Evolutionary conservation across 352 stramenopile genomes (phyloP), one percentile per base, ranked within the genome.

Genomic region (Phytophthora melonis): DNA sequence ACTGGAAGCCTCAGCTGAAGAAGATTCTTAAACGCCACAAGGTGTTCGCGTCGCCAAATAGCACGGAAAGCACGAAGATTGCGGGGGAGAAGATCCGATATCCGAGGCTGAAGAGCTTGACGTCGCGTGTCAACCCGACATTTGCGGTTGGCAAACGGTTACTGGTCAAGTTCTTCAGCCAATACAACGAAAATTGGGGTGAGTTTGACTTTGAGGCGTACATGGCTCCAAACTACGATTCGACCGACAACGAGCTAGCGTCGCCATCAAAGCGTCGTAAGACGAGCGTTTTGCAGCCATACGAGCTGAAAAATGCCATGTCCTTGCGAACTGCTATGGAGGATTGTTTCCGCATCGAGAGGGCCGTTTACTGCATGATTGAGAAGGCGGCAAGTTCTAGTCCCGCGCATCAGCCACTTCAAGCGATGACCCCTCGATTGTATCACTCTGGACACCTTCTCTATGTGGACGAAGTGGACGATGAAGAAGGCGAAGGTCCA

Each of bases 151-250:
- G 84, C 18, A 81, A 84, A 36, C 76, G 68, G 21, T 30, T 90
- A 18, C 58, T 95, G 18, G 63, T 97, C 34, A 97, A 97, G 65
- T 94, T 94, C 32, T 95, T 93, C 67, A 97, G 90, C 45, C 79
- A 93, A 60, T 91, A 89, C 66, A 97, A 97, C 56, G 74, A 92
- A 54, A 84, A 89, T 18, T 97, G 89, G 88, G 82, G 87, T 19
- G 89, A 95, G 69, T 90, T 94, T 53, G 78, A 93, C 58, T 83
- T 95, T 60, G 71, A 88, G 23, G 75, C 83, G 5, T 95, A 86
- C 66, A 77, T 95, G 59, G 66, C 87, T 10, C 83, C 85, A 13
- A 77, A 86, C 1, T 93, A 91, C 45, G 60, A 80, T 23, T 52
- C 59, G 7, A 32, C 25, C 16, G 68, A 81, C 14, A 52, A 8